Percentiles rank a stretch among this genome's conserved stretches.
These are phyloP conservation scores for Mycena olivaceomarginata DNA, from an alignment of 768 basidiomycete species.

Conservation along the genomic window DNA sequence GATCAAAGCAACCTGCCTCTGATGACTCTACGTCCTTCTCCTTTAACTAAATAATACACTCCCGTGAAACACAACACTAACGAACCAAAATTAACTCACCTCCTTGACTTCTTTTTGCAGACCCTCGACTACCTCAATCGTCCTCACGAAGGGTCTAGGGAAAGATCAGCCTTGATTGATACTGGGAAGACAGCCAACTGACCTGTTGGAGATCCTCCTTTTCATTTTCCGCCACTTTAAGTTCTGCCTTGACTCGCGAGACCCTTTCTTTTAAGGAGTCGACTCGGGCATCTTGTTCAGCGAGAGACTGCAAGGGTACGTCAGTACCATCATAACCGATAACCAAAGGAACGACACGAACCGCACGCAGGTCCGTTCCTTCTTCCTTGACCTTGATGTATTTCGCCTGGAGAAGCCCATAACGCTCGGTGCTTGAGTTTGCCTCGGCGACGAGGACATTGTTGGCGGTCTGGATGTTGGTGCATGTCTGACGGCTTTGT, in stretches of 20 bases:
- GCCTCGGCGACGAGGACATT: neutral
- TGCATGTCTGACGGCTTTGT: neutral
- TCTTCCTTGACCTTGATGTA: conserved; percentile 1
- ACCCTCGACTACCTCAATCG: conserved; percentile 17
- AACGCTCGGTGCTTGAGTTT: neutral
- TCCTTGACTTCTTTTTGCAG: neutral
- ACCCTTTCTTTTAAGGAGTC: neutral
- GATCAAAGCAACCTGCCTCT: too few relatives aligned
- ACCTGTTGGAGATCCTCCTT: too few relatives aligned
- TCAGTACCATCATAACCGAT: neutral
- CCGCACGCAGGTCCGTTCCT: neutral
- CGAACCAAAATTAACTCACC: neutral
- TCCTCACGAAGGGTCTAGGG: conserved; percentile 19
- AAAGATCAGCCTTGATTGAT: neutral
- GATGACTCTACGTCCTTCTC: neutral
- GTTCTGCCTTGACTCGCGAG: too few relatives aligned
- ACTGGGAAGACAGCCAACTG: neutral
- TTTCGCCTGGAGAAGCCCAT: conserved; percentile 1
- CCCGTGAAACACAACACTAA: neutral
- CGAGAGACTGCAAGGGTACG: neutral
- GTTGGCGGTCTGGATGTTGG: neutral
- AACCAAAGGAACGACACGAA: neutral
- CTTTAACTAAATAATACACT: neutral
- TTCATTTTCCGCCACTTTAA: too few relatives aligned
- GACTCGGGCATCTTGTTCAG: neutral